Conservation (phyloP, 768 basidiomycete species). For the Suillus sp. region DNA sequence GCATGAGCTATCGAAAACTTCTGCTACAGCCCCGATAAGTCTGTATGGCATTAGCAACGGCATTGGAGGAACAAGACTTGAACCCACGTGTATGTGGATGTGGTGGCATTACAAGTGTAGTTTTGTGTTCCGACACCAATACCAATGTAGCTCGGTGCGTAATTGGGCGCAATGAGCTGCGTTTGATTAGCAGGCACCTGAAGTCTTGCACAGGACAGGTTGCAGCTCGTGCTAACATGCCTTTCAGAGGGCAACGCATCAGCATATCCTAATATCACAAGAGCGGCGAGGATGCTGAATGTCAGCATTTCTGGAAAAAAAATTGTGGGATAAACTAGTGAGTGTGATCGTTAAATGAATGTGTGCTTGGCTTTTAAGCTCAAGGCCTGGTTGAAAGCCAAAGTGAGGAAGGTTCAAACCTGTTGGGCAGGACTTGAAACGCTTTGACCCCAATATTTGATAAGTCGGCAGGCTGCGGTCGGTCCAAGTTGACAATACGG, state of each 20-base stretch:
- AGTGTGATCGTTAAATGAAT: slow-evolving; percentile 5
- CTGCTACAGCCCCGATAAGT: slow-evolving; percentile 49
- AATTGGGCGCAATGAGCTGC: slow-evolving; percentile 39
- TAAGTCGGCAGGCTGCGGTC: background rate
- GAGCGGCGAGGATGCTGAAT: background rate
- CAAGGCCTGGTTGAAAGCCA: background rate
- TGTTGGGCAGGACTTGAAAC: background rate
- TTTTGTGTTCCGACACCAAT: slow-evolving; percentile 56
- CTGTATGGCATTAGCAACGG: slow-evolving; percentile 29
- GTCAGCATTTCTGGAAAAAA: slow-evolving; percentile 1
- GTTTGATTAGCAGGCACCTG: slow-evolving; percentile 34
- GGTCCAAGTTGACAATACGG: background rate
- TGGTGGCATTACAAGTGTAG: slow-evolving; percentile 49
- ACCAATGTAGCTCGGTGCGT: slow-evolving; percentile 42
- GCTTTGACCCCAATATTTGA: background rate
- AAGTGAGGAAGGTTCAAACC: background rate
- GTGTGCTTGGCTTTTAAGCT: background rate
- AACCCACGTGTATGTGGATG: slow-evolving; percentile 49
- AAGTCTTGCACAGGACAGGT: slow-evolving; percentile 25
- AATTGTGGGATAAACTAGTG: background rate
- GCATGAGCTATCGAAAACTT: slow-evolving; percentile 60
- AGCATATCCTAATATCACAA: slow-evolving; percentile 1
- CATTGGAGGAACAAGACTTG: slow-evolving; percentile 1
- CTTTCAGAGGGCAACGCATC: background rate
- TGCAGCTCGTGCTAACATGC: slow-evolving; percentile 19